Conservation (phyloP, 2,329 filamentous ascomycete species). For the Zarea fungicola region DNA sequence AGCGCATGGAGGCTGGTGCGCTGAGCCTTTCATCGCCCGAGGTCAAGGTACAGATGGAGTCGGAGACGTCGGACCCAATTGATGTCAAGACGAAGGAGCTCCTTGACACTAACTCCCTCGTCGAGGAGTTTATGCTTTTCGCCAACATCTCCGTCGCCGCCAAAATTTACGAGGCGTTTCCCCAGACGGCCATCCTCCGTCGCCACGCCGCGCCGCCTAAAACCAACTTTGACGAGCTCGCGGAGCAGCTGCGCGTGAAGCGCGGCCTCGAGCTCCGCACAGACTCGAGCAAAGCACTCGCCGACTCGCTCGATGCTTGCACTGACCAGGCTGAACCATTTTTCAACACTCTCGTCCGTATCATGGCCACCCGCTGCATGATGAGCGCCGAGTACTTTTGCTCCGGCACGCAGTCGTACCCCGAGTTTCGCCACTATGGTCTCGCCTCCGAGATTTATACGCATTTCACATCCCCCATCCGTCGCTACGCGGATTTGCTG, state of each 20-base stretch:
- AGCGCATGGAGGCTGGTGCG: slow-evolving; percentile 93
- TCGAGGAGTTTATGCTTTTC: slow-evolving; percentile 98
- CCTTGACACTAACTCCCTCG: slow-evolving; percentile 92
- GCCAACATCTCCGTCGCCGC: slow-evolving; percentile 92
- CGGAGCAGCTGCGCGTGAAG: slow-evolving; percentile 85
- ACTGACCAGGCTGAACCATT: slow-evolving; percentile 78
- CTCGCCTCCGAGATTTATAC: slow-evolving; percentile 97
- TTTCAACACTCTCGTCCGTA: slow-evolving; percentile 97
- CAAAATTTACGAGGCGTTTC: slow-evolving; percentile 86
- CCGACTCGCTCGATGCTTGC: slow-evolving; percentile 84
- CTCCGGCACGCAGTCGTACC: slow-evolving; percentile 84
- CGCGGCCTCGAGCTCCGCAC: slow-evolving; percentile 72
- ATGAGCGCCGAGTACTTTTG: slow-evolving; percentile 98
- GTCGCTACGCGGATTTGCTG: slow-evolving; percentile 93
- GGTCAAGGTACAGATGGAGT: slow-evolving; percentile 91
- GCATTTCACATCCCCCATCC: slow-evolving; percentile 95
- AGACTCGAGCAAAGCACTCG: slow-evolving; percentile 87
- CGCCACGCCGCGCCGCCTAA: slow-evolving; percentile 89
- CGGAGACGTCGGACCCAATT: slow-evolving; percentile 90
- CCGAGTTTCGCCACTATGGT: slow-evolving; percentile 95
- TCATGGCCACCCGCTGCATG: slow-evolving; percentile 98
- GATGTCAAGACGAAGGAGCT: slow-evolving; percentile 94
- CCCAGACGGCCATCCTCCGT: slow-evolving; percentile 89
- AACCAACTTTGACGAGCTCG: slow-evolving; percentile 92
- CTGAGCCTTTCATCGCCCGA: slow-evolving; percentile 96